Evolutionary conservation across 148 eudicot genomes (phyloP).

Genomic region (Chenopodium berlandieri): DNA sequence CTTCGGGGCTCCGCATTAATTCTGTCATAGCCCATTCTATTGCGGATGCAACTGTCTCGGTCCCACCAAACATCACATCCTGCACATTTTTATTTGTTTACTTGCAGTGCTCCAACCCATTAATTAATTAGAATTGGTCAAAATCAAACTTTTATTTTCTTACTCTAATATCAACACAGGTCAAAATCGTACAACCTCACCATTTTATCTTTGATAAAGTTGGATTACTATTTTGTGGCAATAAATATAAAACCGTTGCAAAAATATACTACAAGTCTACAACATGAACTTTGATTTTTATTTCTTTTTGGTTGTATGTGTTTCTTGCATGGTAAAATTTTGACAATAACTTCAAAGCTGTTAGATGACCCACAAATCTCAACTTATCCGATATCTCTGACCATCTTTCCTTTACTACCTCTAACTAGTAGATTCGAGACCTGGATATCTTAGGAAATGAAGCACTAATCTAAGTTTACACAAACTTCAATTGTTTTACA

Average conservation of each 20-base stretch:
- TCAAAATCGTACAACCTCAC: neutral
- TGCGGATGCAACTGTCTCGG: conserved; percentile 81
- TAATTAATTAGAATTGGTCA: too few species aligned
- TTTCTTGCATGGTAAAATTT: neutral
- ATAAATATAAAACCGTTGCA: neutral
- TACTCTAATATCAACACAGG: too few species aligned
- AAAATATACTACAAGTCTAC: too few species aligned
- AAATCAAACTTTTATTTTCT: too few species aligned
- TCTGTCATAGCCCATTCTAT: conserved; percentile 82
- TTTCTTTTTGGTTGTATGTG: too few species aligned
- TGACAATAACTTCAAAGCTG: neutral
- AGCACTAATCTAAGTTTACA: too few species aligned
- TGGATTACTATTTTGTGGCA: neutral
- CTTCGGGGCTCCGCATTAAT: conserved; percentile 51
- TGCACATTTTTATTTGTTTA: conserved; percentile 10
- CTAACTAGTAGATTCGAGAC: neutral
- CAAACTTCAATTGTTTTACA: too few species aligned
- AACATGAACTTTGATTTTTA: too few species aligned
- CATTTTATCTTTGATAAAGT: neutral
- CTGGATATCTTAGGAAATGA: neutral
- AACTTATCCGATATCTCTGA: neutral
- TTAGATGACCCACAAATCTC: neutral
- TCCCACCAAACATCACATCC: conserved; percentile 92
- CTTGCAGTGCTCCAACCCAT: too few species aligned
- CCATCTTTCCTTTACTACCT: neutral